phyloP scores from a whole-genome alignment of 2,329 filamentous ascomycete species.

The Fusarium oligoseptatum region DNA sequence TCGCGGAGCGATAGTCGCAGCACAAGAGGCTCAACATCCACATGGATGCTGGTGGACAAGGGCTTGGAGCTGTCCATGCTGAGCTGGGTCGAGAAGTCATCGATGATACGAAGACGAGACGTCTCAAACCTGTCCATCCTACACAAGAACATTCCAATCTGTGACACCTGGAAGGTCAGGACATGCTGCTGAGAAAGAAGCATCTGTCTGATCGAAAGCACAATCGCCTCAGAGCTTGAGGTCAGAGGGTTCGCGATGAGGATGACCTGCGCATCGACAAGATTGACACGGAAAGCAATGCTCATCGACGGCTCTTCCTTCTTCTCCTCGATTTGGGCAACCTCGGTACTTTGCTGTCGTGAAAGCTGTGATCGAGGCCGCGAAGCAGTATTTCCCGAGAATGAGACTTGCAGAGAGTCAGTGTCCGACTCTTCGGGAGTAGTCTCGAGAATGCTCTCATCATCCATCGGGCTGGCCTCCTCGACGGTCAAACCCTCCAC shows the following conservation, averaged over 20 bases:
- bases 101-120: conserved; percentile 88
- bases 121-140: conserved; percentile 98
- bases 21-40: conserved; percentile 92
- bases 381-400: conserved; percentile 53
- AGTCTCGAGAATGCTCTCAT: conserved; percentile 67
- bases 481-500: conserved; percentile 75
- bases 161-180: conserved; percentile 90
- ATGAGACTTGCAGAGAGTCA: conserved; percentile 67
- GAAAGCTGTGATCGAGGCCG: conserved; percentile 48
- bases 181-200: conserved; percentile 94
- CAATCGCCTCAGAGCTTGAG: conserved; percentile 92
- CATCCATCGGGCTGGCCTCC: conserved; percentile 66
- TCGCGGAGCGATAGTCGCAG: conserved; percentile 91
- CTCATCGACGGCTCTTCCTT: conserved; percentile 66
- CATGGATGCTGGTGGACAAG: conserved; percentile 81
- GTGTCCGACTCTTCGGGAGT: conserved; percentile 69
- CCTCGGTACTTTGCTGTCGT: conserved; percentile 39
- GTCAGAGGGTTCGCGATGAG: conserved; percentile 95
- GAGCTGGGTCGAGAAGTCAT: conserved; percentile 93
- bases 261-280: conserved; percentile 97
- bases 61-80: conserved; percentile 80
- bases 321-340: conserved; percentile 31
- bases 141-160: conserved; percentile 98
- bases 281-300: conserved; percentile 89
- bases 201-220: conserved; percentile 93